These are phyloP conservation scores for Aspergillus latus DNA, from an alignment of 2,329 filamentous ascomycete species.

Conservation along the genomic window DNA sequence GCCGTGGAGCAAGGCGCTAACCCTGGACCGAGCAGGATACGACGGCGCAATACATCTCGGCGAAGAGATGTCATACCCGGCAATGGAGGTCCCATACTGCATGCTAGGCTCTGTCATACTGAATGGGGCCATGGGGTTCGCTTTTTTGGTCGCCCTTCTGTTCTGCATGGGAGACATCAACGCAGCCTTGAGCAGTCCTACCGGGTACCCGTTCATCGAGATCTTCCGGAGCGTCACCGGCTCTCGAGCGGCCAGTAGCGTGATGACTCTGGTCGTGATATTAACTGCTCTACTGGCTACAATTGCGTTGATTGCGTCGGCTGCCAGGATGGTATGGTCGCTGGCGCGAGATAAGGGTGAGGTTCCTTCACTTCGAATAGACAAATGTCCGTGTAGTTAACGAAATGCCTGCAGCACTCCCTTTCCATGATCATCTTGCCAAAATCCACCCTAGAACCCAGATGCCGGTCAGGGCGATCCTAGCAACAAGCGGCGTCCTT, in stretches of 20 bases:
- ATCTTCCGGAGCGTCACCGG: constrained; percentile 50
- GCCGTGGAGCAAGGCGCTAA: no score
- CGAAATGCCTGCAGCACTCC: background rate
- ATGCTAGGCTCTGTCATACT: constrained; percentile 28
- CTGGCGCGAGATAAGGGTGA: constrained; percentile 3
- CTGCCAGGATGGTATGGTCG: background rate
- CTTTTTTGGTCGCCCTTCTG: constrained; percentile 45
- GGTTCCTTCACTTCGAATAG: background rate
- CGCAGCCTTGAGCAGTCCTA: constrained; percentile 38
- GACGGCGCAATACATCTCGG: constrained; percentile 16
- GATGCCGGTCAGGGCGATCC: constrained; percentile 2
- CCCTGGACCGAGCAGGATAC: constrained; percentile 4
- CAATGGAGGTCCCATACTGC: background rate
- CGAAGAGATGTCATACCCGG: constrained; percentile 9
- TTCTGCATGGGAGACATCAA: constrained; percentile 45
- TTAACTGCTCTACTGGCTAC: background rate
- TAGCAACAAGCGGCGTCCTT: constrained; percentile 19
- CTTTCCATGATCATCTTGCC: background rate
- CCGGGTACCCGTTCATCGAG: constrained; percentile 50
- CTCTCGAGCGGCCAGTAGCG: background rate
- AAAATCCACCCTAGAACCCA: background rate
- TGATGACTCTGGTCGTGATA: background rate
- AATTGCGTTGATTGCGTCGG: background rate
- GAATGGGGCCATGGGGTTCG: constrained; percentile 25
- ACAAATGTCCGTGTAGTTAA: no score